phyloP scores from a whole-genome alignment of 306 rosid species.

The Quercus berberidifolia region DNA sequence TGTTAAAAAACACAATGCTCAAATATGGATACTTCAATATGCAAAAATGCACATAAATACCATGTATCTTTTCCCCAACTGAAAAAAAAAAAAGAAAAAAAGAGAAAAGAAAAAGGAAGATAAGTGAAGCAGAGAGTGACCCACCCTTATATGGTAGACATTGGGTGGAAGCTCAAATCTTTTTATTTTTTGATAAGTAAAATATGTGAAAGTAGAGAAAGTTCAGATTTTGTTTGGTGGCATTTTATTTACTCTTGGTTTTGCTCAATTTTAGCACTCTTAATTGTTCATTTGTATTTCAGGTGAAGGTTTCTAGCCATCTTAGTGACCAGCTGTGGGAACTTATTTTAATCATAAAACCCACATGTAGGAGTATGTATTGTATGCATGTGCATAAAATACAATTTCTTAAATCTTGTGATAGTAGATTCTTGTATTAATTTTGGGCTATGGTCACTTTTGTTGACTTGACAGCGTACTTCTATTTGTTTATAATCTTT shows the following conservation, averaged over 20 bases:
- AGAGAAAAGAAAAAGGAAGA: background rate
- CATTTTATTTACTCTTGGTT: background rate
- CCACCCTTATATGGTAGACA: background rate
- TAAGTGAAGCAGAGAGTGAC: background rate
- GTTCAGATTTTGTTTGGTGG: background rate
- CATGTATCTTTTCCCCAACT: too few relatives aligned
- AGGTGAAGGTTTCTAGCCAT: background rate
- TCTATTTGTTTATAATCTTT: background rate
- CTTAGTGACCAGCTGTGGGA: background rate
- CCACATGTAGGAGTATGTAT: background rate
- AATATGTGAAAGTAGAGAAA: too few relatives aligned
- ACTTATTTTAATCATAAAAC: background rate
- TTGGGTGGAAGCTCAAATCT: background rate
- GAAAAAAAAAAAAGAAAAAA: too few relatives aligned
- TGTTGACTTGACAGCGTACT: background rate
- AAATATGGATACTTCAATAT: background rate
- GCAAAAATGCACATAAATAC: too few relatives aligned
- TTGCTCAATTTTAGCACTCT: background rate
- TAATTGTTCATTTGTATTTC: background rate
- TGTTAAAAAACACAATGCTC: background rate
- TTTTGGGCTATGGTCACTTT: constrained; percentile 10
- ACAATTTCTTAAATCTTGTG: background rate
- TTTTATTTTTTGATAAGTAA: too few relatives aligned
- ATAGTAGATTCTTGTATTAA: background rate
- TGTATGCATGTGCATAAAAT: background rate